Evolutionary conservation across 768 basidiomycete species (phyloP), one percentile per base, ranked within the genome.

Genomic region (Hygrocybe punicea): DNA sequence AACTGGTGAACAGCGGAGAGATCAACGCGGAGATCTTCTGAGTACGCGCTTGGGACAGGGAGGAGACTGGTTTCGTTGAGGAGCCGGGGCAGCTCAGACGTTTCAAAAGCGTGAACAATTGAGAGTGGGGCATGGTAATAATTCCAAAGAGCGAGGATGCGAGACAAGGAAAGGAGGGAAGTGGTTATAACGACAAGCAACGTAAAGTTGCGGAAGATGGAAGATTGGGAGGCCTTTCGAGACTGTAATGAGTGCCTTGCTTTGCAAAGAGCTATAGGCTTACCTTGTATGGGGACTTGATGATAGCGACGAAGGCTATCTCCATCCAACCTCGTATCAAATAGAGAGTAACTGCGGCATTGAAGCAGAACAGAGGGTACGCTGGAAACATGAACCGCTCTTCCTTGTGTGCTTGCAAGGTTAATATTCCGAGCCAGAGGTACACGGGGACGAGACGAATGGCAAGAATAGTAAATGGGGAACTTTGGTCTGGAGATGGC

Each of bases 311-410:
- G 65, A 85, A 98, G 2, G 76, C 70, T 16, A 74, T 77, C 76
- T 98, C 95, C 60, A 91, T 69, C 91, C 89, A 93, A 11, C 93
- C 94, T 57, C 93, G 83, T 13, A 89, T 63, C 42, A 99, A 78
- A 69, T 91, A 98, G 10, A 96, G 61, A 11, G 86, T 79, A n/a
- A 94, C 86, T 4, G 93, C 91, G 1, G 94, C 96, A 66, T 98
- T 98, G 74, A 98, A 93, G 67, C 92, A 93, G 47, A 98, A 72
- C 33, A 98, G 71, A 1, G 93, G 90, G 69, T 96, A 98, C 2
- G 84, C 87, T 1, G 97, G 96, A 71, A 87, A 98, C 85, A 98
- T 89, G 76, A 99, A 99, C n/a, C 97, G 81, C 68, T 99, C 97
- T 72, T 99, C 97, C 73, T 99, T 99, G 73, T 99, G 97, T 1